A percentile compares a stretch with the other conserved stretches of the same genome.
Conservation (phyloP, 2,329 filamentous ascomycete genomes). For the Myotisia sp. region DNA sequence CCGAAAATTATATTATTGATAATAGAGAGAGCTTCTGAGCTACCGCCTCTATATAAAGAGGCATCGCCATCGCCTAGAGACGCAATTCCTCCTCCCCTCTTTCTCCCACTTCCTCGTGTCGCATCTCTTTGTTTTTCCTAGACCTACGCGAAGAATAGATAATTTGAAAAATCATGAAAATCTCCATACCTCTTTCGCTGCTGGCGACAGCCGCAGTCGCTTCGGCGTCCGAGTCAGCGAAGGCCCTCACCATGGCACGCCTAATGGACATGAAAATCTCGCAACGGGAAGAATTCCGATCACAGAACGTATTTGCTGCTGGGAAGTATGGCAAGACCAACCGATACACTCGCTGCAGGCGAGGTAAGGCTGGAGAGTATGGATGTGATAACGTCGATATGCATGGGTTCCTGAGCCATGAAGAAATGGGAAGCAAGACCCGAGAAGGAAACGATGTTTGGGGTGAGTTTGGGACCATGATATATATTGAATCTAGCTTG, state of each 20-base stretch:
- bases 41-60: too few species aligned
- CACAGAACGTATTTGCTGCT: conserved; percentile 7
- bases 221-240: conserved; percentile 4
- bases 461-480: conserved; percentile 13
- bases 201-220: conserved; percentile 9
- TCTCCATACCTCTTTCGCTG: conserved; percentile 8
- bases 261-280: conserved; percentile 13
- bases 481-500: too few species aligned
- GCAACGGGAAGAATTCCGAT: conserved; percentile 7
- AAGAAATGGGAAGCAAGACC: conserved; percentile 25
- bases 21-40: too few species aligned
- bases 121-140: too few species aligned
- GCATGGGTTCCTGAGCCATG: conserved; percentile 27
- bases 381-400: conserved; percentile 28
- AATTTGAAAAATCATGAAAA: too few species aligned
- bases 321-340: conserved; percentile 7
- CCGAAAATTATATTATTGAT: too few species aligned
- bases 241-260: conserved; percentile 10
- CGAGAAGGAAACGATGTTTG: conserved; percentile 28
- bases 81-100: too few species aligned
- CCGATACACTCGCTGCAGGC: conserved; percentile 14
- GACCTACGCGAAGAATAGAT: too few species aligned
- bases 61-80: too few species aligned
- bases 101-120: too few species aligned
- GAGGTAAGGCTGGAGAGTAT: conserved; percentile 25